Evolutionary conservation across 139 green algal species (phyloP), one percentile per base, ranked within the genome.

Genomic region (Coelastrella sp.): DNA sequence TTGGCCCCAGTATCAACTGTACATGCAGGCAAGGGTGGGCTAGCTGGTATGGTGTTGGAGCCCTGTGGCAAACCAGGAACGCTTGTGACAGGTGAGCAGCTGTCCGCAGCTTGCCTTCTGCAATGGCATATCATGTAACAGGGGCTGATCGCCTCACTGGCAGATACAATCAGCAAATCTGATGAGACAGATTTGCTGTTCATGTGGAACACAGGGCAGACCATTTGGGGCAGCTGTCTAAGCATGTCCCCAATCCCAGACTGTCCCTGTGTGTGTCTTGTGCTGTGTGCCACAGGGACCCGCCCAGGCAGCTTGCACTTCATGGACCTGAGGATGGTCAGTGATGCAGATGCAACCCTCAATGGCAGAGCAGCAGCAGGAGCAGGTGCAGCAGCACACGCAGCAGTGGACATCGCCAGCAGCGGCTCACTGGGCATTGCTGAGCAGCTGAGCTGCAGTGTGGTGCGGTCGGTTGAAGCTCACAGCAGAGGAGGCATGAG

Each of bases 401-500:
- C 82, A 59, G 89, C 66, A 56, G 78, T 63, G 10, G 82, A 78
- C 25, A 15, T 63, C 22, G 90, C 27, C 20, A 82, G 73, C 65
- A 60, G 65, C 84, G 49, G 81, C 58, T 25, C 27, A n/a, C 15
- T 59, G 56, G 59, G 58, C 85, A 35, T 76, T 6, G 24, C 60
- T 17, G 25, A 92, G 49, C 74, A 74, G 59, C 59, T 90, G 25
- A 84, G 78, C 35, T 76, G 82, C 60, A 60, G 91, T 19, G 91
- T 95, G 10, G 94, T 96, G 85, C 92, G 94, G 73, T 91, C 73
- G 7, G 90, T 99, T 79, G 91, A 96, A 49, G 97, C 96, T 4
- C 96, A 98, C 91, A 92, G 72, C 80, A 95, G 94, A 88, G 94
- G 96, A 7, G 92, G 89, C 60, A 92, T 99, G 89, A 95, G 89